Base-by-base conservation (phyloP, 331 rosid species). In the Pyracantha coccinea region DNA sequence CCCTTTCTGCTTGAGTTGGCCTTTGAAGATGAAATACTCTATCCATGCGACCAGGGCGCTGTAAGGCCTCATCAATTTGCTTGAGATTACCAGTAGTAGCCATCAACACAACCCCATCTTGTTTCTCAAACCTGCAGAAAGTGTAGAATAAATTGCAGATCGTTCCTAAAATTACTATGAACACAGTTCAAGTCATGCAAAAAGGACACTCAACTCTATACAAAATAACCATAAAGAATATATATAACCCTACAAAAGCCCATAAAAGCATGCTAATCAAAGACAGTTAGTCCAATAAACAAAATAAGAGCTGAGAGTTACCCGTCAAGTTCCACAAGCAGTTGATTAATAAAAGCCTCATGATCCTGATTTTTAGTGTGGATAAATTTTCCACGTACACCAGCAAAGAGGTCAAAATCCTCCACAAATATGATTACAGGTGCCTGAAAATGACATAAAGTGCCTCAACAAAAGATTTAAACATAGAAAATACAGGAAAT, bases 251-350 rank as follows among this genome's bases (percentile, higher is more conserved):
- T 16, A 32, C 21, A 57, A 33, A 32, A 32, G 14, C 33, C 50
- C 11, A 33, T 21, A 23, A 35, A 72, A 72, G 55, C 33, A 72
- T 35, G 21, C n/a, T 4, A 35, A 47, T 71, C 16, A 71, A 54
- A 66, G 64, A 8, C 35, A 54, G 29, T 32, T 23, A 35, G 25
- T 58, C 47, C 45, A 25, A 58, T 21, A 44, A 32, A 33, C 2
- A 24, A 57, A 64, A 74, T 19, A 70, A 61, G 70, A 75, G 77
- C 74, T 70, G 57, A 73, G 50, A 60, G 62, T 78, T 92, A 93
- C 98, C 98, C 98, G 80, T 93, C 98, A 82, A 93, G 98, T 82
- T 93, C 98, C 86, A 93, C 98, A 61, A 93, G 98, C 80, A 93
- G 87, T 86, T 93, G 98, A 89, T 93, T 93, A 73, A 93, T 93